Base-by-base conservation (phyloP, 2,329 filamentous ascomycete genomes). In the Fusarium xylarioides region DNA sequence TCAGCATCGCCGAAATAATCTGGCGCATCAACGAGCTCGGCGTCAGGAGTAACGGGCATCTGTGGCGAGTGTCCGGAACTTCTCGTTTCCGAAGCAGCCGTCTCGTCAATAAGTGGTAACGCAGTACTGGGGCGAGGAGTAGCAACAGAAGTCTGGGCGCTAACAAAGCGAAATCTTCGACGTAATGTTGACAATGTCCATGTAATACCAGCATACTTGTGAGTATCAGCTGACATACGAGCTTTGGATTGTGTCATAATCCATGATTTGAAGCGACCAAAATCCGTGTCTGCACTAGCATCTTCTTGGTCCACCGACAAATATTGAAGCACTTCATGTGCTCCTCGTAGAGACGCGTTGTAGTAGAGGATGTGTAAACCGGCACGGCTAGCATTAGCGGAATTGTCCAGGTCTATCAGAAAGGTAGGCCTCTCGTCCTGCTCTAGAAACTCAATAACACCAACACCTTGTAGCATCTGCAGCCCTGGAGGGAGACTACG, bases 351-450 rank as follows among this genome's bases (percentile, higher is more conserved):
- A 7, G 92, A 88, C 15, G 87, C 84, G 78, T 95, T 96, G 35
- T 88, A 87, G 79, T 92, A 95, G 0, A 93, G 74, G 12, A 93
- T 86, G 35, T 88, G 86, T 42, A 95, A 80, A 4, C 85, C 84
- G 0, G 86, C 86, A 3, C 86, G 83, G 28, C 82, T 83, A 52
- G 85, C 86, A 74, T 91, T 91, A n/a, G 82, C 80, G 3, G 85
- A 80, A 75, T 91, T 89, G 12, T 85, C 84, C 56, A 93, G 82
- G 76, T 95, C 93, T 38, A 95, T 85, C 46, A 95, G 87, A 76
- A 95, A 94, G 0, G 92, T 93, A 6, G 93, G 93, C 52, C 93
- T 86, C 55, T 92, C 89, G 79, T 96, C 93, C 73, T 92, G 89
- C 77, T 95, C 93, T 44, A 96, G 81, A 43, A 95, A 83, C 79